Evolutionary conservation across 1,139 yeast species (phyloP).

Genomic region (Zygosaccharomyces pseudobailii): DNA sequence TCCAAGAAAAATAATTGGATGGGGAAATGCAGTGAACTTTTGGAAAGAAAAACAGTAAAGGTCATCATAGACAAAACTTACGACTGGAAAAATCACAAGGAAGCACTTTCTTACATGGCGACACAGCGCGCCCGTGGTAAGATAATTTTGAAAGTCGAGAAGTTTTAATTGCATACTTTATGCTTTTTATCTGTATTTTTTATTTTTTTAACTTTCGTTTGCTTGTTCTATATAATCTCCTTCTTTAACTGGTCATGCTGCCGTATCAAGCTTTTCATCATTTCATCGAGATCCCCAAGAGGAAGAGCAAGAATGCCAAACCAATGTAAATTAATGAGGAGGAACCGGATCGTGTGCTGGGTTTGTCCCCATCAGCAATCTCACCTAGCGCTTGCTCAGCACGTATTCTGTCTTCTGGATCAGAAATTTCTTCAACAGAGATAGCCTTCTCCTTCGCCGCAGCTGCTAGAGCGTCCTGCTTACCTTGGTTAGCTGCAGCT

Average conservation of each 20-base stretch:
- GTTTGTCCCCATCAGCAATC: slow-evolving; percentile 7
- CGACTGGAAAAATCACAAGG: slow-evolving; percentile 47
- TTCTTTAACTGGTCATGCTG: neutral
- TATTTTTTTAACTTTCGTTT: neutral
- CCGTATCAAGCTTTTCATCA: slow-evolving; percentile 3
- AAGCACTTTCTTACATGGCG: slow-evolving; percentile 49
- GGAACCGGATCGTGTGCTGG: slow-evolving; percentile 13
- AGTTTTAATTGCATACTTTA: slow-evolving; percentile 24
- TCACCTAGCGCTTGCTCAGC: slow-evolving; percentile 23
- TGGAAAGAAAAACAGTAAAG: slow-evolving; percentile 41
- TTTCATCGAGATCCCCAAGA: slow-evolving; percentile 31
- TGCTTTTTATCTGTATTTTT: neutral
- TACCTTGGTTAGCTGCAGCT: slow-evolving; percentile 4
- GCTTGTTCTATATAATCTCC: slow-evolving; percentile 4
- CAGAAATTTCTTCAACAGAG: slow-evolving; percentile 36
- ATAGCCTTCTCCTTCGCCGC: slow-evolving; percentile 33
- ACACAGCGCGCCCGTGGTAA: slow-evolving; percentile 63
- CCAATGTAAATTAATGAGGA: slow-evolving; percentile 32
- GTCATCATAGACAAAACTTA: slow-evolving; percentile 50
- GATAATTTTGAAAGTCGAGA: slow-evolving; percentile 44
- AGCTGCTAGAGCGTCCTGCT: slow-evolving; percentile 20
- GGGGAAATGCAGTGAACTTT: slow-evolving; percentile 37
- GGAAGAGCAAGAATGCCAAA: slow-evolving; percentile 32
- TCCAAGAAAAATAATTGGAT: slow-evolving; percentile 34
- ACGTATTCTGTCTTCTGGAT: slow-evolving; percentile 48